These are phyloP conservation scores for Endoconidiophora polonica DNA, from an alignment of 2,329 filamentous ascomycete genomes.

Conservation along the genomic window DNA sequence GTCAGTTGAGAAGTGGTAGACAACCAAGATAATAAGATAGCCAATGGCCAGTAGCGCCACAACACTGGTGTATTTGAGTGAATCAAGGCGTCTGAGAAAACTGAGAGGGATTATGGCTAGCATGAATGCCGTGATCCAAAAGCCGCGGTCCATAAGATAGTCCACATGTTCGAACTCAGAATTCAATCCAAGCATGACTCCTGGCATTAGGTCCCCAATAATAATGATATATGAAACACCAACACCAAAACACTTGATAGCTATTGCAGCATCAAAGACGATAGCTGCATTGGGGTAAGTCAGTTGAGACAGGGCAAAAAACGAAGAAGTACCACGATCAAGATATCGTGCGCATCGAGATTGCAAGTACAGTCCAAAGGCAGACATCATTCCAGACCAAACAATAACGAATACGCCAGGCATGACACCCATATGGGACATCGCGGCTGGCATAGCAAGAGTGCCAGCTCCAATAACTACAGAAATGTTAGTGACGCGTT, in stretches of 20 bases:
- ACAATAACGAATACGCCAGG: slow-evolving; percentile 71
- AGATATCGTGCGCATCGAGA: slow-evolving; percentile 84
- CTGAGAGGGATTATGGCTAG: slow-evolving; percentile 86
- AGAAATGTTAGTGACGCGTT: neutral
- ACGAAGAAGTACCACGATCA: slow-evolving; percentile 73
- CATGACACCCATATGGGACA: slow-evolving; percentile 88
- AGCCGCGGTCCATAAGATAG: slow-evolving; percentile 77
- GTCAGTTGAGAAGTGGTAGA: slow-evolving; percentile 81
- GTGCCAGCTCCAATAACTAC: slow-evolving; percentile 78
- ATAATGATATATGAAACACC: slow-evolving; percentile 97
- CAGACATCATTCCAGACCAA: slow-evolving; percentile 78
- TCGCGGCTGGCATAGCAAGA: slow-evolving; percentile 83
- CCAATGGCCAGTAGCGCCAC: slow-evolving; percentile 83
- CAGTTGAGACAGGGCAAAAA: slow-evolving; percentile 92
- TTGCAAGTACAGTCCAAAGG: slow-evolving; percentile 90
- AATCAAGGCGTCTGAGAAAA: slow-evolving; percentile 80
- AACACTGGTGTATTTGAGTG: slow-evolving; percentile 91
- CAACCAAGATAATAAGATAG: slow-evolving; percentile 81
- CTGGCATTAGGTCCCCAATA: slow-evolving; percentile 95
- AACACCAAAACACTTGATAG: slow-evolving; percentile 95
- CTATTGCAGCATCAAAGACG: slow-evolving; percentile 88
- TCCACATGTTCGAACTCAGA: slow-evolving; percentile 41
- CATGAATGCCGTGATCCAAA: slow-evolving; percentile 98
- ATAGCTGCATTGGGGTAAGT: slow-evolving; percentile 95
- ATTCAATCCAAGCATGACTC: slow-evolving; percentile 70